Evolutionary conservation across 768 basidiomycete genomes (phyloP), one percentile per base, ranked within the genome.

Genomic region (Lactarius tabidus): DNA sequence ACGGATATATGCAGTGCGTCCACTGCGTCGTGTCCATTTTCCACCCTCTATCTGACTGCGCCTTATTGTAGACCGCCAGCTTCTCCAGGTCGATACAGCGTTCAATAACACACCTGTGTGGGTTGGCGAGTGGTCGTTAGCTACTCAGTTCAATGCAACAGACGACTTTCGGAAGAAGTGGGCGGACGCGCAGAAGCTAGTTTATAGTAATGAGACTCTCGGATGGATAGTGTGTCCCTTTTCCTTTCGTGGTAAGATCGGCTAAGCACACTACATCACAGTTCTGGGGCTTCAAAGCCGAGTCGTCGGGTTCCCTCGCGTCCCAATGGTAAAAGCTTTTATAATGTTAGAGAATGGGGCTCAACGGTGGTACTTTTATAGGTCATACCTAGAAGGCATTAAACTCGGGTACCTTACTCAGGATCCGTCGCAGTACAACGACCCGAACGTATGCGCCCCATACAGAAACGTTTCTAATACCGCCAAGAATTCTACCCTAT

Each of bases 251-350:
- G 7, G 17, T 33, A 54, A 5, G 12, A 17, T 61, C 4, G 35
- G 3, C 14, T n/a, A 12, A 8, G 52, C 45, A 18, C 17, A 18
- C 41, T 8, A 36, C 31, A 1, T 14, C 59, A 6, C 63, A 84
- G 84, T 86, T 79, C 73, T 91, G 89, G 89, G 89, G 84, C 74
- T 90, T 91, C 79, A 89, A 87, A 70, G 78, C 85, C 7, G 90
- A 91, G 74, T 80, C 75, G 43, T 87, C 85, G 2, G 59, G 62
- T 8, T 78, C 79, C 67, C 74, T 80, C n/a, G 80, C 81, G 31
- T 77, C 87, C 17, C 82, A 89, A 76, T 89, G 89, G 89, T 88
- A 67, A n/a, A 79, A 74, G 9, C 23, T 54, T 36, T 23, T 36
- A 17, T 29, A 17, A 6, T 10, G 9, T 12, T 29, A 2, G 18